phyloP scores from a whole-genome alignment of 768 basidiomycete genomes.

The Phaffia australis region DNA sequence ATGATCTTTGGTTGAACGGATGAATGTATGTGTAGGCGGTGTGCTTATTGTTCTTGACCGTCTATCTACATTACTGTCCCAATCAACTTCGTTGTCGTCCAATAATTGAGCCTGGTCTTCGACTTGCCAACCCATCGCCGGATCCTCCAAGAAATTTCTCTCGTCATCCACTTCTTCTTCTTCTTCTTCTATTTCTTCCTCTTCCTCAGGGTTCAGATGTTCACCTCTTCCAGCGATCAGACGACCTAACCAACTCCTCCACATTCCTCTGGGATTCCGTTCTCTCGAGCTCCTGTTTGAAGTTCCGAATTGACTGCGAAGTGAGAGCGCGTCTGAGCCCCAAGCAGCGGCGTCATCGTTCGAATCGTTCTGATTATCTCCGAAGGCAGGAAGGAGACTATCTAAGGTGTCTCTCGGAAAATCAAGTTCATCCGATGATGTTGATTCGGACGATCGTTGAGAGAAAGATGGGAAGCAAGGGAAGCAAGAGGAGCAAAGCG shows the following conservation, averaged over 20 bases:
- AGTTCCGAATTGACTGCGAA: background rate
- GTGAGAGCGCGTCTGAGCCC: constrained; percentile 13
- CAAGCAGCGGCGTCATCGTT: constrained; percentile 11
- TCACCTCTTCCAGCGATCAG: constrained; percentile 7
- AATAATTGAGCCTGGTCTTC: background rate
- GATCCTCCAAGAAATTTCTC: background rate
- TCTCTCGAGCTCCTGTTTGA: background rate
- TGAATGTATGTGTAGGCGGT: background rate
- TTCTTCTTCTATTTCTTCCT: constrained; percentile 1
- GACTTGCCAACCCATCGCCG: background rate
- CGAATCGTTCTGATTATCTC: background rate
- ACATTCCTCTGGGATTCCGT: background rate
- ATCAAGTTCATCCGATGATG: constrained; percentile 1
- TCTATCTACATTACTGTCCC: background rate
- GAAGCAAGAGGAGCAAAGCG: constrained; percentile 4
- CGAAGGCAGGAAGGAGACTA: background rate
- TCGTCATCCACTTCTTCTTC: constrained; percentile 7
- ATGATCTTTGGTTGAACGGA: background rate
- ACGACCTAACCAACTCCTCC: background rate
- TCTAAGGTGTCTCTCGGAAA: background rate
- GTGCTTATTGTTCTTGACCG: background rate
- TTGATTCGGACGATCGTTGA: constrained; percentile 1
- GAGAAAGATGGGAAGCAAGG: constrained; percentile 4
- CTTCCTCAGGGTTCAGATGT: constrained; percentile 1
- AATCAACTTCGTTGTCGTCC: constrained; percentile 10